Percentiles rank a stretch among this genome's conserved stretches.
Evolutionary conservation across 257 asterid genomes (phyloP).

Genomic region (Agastache rugosa): DNA sequence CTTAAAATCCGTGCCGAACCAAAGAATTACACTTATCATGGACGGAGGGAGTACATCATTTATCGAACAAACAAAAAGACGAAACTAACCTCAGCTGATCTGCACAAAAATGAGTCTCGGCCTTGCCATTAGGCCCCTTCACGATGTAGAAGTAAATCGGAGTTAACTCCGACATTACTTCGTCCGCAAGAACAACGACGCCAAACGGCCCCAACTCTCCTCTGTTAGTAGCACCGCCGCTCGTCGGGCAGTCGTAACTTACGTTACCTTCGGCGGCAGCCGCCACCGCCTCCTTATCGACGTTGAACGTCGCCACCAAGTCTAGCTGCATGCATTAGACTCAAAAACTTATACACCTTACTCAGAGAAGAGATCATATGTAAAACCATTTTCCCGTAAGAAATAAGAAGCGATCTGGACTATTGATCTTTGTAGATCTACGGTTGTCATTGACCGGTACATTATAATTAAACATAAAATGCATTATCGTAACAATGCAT

Average conservation of each 20-base stretch:
- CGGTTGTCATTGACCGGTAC: too few species aligned
- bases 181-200: conserved; percentile 62
- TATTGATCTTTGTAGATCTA: too few species aligned
- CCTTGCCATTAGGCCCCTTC: conserved; percentile 53
- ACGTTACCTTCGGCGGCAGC: conserved; percentile 37
- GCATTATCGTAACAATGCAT: too few species aligned
- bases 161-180: conserved; percentile 52
- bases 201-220: conserved; percentile 85
- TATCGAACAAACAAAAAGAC: too few species aligned
- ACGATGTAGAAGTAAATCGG: conserved; percentile 72
- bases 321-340: conserved; percentile 51
- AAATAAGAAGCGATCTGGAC: too few species aligned
- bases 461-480: too few species aligned
- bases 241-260: conserved; percentile 53
- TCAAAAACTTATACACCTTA: not conserved
- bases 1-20: too few species aligned
- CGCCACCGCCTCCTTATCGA: conserved; percentile 44
- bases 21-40: too few species aligned
- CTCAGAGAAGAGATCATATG: too few species aligned
- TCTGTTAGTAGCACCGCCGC: conserved; percentile 66
- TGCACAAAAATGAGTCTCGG: conserved; percentile 61
- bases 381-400: too few species aligned
- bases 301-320: conserved; percentile 59
- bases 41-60: too few species aligned
- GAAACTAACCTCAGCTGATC: conserved; percentile 61